Percentiles rank a stretch among this genome's conserved stretches.
Evolutionary conservation across 371 early-diverging fungal genomes (phyloP).

Genomic region (Nematocida parisii): DNA sequence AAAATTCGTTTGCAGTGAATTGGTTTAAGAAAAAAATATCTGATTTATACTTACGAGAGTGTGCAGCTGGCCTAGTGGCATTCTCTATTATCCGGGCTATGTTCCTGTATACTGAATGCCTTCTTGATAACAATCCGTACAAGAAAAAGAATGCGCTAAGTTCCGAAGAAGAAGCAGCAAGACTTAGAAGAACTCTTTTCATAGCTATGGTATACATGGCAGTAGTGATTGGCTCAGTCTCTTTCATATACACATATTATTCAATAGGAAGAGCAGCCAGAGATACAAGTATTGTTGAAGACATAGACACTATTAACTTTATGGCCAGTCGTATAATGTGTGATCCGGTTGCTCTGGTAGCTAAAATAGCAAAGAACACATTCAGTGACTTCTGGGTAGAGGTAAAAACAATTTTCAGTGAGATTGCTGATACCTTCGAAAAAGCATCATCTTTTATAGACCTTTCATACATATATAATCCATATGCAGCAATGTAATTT

Average conservation of each 20-base stretch:
- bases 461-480: no score
- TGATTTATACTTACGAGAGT: constrained; percentile 21
- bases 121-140: neutral
- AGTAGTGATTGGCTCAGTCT: neutral
- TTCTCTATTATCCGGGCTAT: neutral
- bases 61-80: neutral
- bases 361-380: neutral
- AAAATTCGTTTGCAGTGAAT: neutral
- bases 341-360: neutral
- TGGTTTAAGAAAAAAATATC: neutral
- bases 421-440: no score
- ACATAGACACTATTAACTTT: constrained; percentile 6
- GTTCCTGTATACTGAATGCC: constrained; percentile 9
- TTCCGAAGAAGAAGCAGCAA: neutral
- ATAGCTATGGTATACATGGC: neutral
- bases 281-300: constrained; percentile 23
- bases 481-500: no score
- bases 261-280: constrained; percentile 1
- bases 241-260: constrained; percentile 30
- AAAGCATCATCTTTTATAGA: no score
- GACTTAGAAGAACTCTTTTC: neutral
- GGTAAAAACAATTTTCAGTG: no score
- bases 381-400: neutral
- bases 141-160: neutral
- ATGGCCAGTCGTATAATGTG: neutral